Base-by-base conservation (phyloP, 2,329 filamentous ascomycete genomes). In the Thelonectria olida region DNA sequence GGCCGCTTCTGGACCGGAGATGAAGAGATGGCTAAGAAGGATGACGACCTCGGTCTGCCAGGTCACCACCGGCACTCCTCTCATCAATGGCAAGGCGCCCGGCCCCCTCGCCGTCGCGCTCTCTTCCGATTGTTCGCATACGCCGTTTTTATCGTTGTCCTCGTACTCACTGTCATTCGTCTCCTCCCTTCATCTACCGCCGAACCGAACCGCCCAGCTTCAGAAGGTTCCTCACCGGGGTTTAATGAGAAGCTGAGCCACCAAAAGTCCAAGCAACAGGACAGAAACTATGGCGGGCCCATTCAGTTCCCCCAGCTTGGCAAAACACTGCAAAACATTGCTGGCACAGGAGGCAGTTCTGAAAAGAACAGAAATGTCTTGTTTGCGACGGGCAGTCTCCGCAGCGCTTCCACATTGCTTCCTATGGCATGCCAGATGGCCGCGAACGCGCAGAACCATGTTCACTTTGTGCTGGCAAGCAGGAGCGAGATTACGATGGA, bases 371-470 rank as follows among this genome's bases (percentile, higher is more conserved):
- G 85, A 51, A 93, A 93, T 70, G 84, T 97, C 15, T 76, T 97
- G 3, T 97, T 97, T 73, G 90, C 89, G 5, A 89, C 91, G 4
- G 89, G 92, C 0, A 93, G 85, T 62, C 78, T 96, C 51, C 86
- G 86, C 74, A 96, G 92, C 72, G 87, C 89, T 15, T 85, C 92
- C 0, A 85, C 85, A 28, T 75, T 97, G 54, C 80, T 97, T 28
- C 93, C 93, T 1, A 82, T 97, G 73, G 92, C 94, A 6, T 98
- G 96, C 76, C 87, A 92, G 69, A 97, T 97, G 94, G 89, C 89
- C 7, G 76, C 76, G 20, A 84, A 88, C 75, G 83, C 85, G 57
- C 82, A 85, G 60, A 97, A 88, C 71, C 84, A 88, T 64, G 93
- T 97, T 8, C 95, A 98, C 74, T 90, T 97, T 73, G 90, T 87